Conservation (phyloP, 306 rosid genomes). For the Dalbergia cultrata region DNA sequence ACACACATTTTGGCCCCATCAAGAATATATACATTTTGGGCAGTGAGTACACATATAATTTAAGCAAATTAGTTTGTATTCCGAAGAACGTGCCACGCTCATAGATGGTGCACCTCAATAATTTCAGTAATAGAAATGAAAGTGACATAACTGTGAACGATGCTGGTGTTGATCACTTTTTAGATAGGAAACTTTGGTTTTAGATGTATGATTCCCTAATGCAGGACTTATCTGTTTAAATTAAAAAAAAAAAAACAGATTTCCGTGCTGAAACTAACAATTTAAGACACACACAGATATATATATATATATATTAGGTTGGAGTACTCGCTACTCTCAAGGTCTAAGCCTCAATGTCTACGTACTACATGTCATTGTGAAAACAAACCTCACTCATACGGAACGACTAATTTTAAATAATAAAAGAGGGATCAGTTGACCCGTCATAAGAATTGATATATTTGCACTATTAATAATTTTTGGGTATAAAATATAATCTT, state of each 20-base stretch:
- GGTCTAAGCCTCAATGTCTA: background rate
- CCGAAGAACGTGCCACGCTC: slow-evolving; percentile 3
- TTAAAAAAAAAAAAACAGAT: background rate
- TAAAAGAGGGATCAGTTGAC: no score
- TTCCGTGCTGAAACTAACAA: background rate
- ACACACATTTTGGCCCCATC: no score
- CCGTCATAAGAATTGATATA: no score
- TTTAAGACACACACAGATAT: background rate
- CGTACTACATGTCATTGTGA: background rate
- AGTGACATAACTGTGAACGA: slow-evolving; percentile 33
- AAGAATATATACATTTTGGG: background rate
- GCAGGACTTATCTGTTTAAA: slow-evolving; percentile 3
- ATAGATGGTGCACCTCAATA: slow-evolving; percentile 17
- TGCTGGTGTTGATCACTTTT: slow-evolving; percentile 2
- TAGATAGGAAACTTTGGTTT: slow-evolving; percentile 9
- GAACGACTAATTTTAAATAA: no score
- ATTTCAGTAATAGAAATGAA: slow-evolving; percentile 34
- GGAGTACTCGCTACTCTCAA: background rate
- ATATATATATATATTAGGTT: background rate
- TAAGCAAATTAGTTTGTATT: background rate
- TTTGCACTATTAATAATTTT: no score
- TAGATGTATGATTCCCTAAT: slow-evolving; percentile 1
- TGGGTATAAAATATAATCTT: no score
- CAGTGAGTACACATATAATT: background rate
- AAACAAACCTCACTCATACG: no score